Base-by-base conservation (phyloP, 192 early-diverging fungal species). In the Umbelopsis ramanniana region DNA sequence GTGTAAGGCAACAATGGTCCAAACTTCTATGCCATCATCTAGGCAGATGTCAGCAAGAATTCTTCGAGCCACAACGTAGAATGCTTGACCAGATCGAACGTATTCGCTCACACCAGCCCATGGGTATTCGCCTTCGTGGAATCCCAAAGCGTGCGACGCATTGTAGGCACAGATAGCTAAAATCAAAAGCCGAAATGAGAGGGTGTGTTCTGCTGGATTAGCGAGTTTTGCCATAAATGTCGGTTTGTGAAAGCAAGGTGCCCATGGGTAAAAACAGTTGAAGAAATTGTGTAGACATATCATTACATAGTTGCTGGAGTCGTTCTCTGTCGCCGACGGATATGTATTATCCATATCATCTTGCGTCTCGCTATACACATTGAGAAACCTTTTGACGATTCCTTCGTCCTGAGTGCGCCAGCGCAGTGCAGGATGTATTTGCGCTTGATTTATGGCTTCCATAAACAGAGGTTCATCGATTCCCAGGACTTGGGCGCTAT, bases 291-390 rank as follows among this genome's bases (percentile, higher is more conserved):
- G 33, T 14, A 63, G 57, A 37, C 57, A 63, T 37, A 63, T 63
- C 57, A 63, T 63, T 63, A 63, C 57, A 63, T 63, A 63, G 17
- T 63, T 63, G 26, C 57, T 63, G 15, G 57, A 63, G 57, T 63
- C 57, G 33, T 11, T 38, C 11, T 19, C 33, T 29, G 57, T 37
- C 8, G 35, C 57, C 23, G 33, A 6, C 4, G 10, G 15, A 12
- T 29, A 11, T 26, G 14, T 63, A 35, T 29, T 17, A n/a, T 63
- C 57, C 12, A 63, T 26, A 10, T 29, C 26, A 4, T 63, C 57
- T 26, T 63, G 57, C 33, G 26, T 26, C 26, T 63, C 57, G 33
- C 57, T 63, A 63, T 63, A 63, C 7, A 63, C 57, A 37, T 63
- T 63, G 1, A 63, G 33, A 35, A 63, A 63, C 8, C 29, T 63